Evolutionary conservation across 2,329 filamentous ascomycete species (phyloP), one percentile per base, ranked within the genome.

Genomic region (Aspergillus sp.): DNA sequence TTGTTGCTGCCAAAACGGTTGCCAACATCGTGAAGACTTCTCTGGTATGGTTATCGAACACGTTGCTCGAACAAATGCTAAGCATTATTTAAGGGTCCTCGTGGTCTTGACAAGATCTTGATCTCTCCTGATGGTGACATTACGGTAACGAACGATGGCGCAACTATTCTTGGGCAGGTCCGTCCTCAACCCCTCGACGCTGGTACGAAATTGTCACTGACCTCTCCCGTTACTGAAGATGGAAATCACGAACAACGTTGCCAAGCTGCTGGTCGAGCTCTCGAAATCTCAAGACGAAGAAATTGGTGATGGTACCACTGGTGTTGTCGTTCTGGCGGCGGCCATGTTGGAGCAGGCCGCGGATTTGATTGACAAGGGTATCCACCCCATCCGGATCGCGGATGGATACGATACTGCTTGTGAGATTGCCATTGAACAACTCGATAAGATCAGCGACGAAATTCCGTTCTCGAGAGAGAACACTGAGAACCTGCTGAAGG

Each of bases 251-350:
- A 97, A 98, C 79, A 91, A 97, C 72, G 90, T 98, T 53, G 93
- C 93, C 53, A 97, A 97, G 76, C 80, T 98, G 45, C 77, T 98
- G 51, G 93, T 98, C 44, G 91, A 96, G 69, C 84, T 98, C 37
- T 97, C 93, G 55, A 96, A 95, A 76, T 97, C 93, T 35, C 93
- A 98, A 71, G 93, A 98, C 64, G 91, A 97, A 61, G 93, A 98
- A 74, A 98, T 98, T 64, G 93, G 93, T 65, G 93, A 98, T 68
- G 93, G 93, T 56, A 98, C 93, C 54, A 98, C 93, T 0, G 93
- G 93, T 70, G 93, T 98, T 12, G 93, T 98, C 45, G 94, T 98
- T 43, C 76, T 98, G 58, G 93, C 93, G 12, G 93, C 91, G 55
- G 90, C 93, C 53, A 82, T 98, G 55, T 78, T 98, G 52, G 94